Evolutionary conservation across 2,329 filamentous ascomycete genomes (phyloP).

Genomic region (Talaromyces sp.): DNA sequence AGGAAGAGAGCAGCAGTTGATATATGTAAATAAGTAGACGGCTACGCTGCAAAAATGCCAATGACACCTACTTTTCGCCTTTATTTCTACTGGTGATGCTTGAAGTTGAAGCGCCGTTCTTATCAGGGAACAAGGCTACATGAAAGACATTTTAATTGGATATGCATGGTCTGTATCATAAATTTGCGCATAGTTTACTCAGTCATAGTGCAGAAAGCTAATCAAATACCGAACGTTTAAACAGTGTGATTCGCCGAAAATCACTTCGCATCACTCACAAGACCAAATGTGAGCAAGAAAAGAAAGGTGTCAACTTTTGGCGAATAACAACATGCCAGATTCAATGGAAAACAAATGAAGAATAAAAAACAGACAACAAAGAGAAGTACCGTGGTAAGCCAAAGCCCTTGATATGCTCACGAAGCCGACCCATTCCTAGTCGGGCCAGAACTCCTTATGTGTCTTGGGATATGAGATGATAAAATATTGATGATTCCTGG

Average conservation of each 20-base stretch:
- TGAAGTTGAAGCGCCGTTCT: not conserved
- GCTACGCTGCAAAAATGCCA: not conserved
- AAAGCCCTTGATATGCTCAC: constrained; percentile 21
- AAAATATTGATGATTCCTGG: constrained; percentile 17
- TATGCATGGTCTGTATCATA: constrained; percentile 4
- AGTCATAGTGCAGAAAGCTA: constrained; percentile 1
- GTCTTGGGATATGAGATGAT: constrained; percentile 24
- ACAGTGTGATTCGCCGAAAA: not conserved
- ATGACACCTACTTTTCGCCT: not conserved
- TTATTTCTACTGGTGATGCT: not conserved
- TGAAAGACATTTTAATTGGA: not conserved
- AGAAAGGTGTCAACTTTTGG: not conserved
- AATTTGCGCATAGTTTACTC: constrained; percentile 5
- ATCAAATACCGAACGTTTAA: not conserved
- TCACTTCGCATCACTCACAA: not conserved
- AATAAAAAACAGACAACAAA: constrained; percentile 4
- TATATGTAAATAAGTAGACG: not conserved
- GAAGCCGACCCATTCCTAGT: constrained; percentile 13
- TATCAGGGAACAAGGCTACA: not conserved
- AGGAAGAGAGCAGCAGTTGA: constrained; percentile 8
- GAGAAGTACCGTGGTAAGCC: constrained; percentile 19
- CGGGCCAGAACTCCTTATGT: constrained; percentile 14
- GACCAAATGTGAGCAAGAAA: not conserved
- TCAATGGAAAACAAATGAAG: constrained; percentile 2
- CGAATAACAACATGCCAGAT: not conserved